Base-by-base conservation (phyloP, 768 basidiomycete species). In the Naganishia randhawae region DNA sequence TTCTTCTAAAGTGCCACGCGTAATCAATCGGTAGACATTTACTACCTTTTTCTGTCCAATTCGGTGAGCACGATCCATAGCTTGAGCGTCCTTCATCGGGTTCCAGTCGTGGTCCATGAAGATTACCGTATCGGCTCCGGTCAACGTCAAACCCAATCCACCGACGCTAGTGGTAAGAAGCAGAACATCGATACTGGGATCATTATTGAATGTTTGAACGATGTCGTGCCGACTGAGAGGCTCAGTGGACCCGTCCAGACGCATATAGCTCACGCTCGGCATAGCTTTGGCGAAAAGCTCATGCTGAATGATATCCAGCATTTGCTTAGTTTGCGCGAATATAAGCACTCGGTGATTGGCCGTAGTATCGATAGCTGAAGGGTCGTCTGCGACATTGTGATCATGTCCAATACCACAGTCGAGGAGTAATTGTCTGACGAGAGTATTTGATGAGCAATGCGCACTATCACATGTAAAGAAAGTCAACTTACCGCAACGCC, bases 21-120 rank as follows among this genome's bases (percentile, higher is more conserved):
- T 98, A 73, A 99, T 92, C 63, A 99, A 82, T 17, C 96, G 89
- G 81, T 99, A 99, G 6, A 99, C 96, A 73, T 98, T 98, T 32
- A 99, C 96, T 16, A 98, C 95, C 80, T 93, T 92, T 84, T 96
- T 98, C 82, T 99, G 96, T 7, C 96, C 96, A 41, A 98, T 88
- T 64, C 96, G 88, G 81, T 98, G 96, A 0, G 96, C 96, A 67
- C 96, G 86, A 77, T 99, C 96, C 96, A 99, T 99, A 9, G 96
- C 96, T 77, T 99, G 96, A 7, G 98, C 82, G 82, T 99, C 96
- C 80, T 98, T 98, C 93, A 95, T 96, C 8, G 96, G 96, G 78
- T 99, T 99, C 96, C 96, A 99, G 78, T 99, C 96, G 74, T 99
- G 96, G 78, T 99, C 96, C 63, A 99, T 92, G 74, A 99, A 99